Base-by-base conservation (phyloP, 257 asterid species). In the Solanum gandarillasii region DNA sequence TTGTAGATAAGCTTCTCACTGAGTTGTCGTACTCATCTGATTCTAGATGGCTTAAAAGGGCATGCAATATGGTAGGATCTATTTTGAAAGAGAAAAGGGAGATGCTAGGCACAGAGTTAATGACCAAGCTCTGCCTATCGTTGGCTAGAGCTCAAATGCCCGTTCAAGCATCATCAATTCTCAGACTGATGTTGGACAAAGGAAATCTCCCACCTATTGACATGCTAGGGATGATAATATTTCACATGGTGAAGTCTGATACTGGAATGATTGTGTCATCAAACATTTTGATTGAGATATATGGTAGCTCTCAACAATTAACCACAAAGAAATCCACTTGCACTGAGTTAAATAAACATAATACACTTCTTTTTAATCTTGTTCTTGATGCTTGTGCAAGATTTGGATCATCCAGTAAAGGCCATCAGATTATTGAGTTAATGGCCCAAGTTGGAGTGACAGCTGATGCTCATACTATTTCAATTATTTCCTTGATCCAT, bases 381-480 rank as follows among this genome's bases (percentile, higher is more conserved):
- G 94, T 97, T 91, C 97, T 97, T 79, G 95, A 94, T 91, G 95
- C 94, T 21, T 95, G 98, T 88, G 93, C 89, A 88, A 92, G 95
- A 87, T 95, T 92, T 79, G 92, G 92, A 86, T 92, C 95, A 29
- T 91, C 95, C 83, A 90, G 91, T 86, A 95, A 92, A 88, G 98
- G 95, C 81, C 95, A 92, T 70, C 92, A 86, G 89, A 88, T 95
- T 84, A 90, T 95, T 68, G 99, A 95, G 94, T 89, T 94, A 84
- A 95, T 97, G 99, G 92, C 98, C 6, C 87, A 62, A 88, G 82
- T 90, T 32, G 96, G 98, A 83, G 95, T 93, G 14, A 68, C 87
- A 78, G 98, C 92, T 43, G 96, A 97, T 92, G 98, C 94, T 62
- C 94, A 97, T 81, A 94, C 94, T n/a, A 93, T 91, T 85, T 92